Base-by-base conservation (phyloP, 2,329 filamentous ascomycete genomes). In the Cladosporium halotolerans region DNA sequence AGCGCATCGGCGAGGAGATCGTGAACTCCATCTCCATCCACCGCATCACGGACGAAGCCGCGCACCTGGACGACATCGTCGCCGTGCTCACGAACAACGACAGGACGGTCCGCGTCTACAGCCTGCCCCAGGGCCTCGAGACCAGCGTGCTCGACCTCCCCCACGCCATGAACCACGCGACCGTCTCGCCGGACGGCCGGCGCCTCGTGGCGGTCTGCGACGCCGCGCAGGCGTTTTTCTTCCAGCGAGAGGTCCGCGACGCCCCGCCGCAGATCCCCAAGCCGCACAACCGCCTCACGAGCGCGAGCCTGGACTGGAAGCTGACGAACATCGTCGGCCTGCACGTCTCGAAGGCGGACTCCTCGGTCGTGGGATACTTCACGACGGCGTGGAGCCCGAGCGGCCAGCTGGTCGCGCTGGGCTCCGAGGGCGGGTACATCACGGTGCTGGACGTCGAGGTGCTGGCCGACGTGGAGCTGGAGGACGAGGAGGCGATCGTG, bases 51-150 rank as follows among this genome's bases (percentile, higher is more conserved):
- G 76, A 81, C 60, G 81, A 85, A 62, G 65, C 66, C 38, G 64
- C 62, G 36, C 67, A 69, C 58, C 57, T 70, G 36, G 65, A 70
- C 54, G 77, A 79, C 56, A 69, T 85, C 13, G 79, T 91, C n/a
- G 87, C 84, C 48, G 79, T 88, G 43, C 73, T 96, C 63, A 83
- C 88, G 43, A 96, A 96, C 72, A 99, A 99, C 67, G 93, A 97
- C 72, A 86, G 84, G 67, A 89, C 88, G 1, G 87, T 97, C 53
- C 85, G 86, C 28, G 73, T 96, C n/a, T 89, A 95, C 66, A 86
- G 85, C 45, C 75, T 97, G 16, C 76, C 80, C 28, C 81, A 85
- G 49, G 80, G 83, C 11, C 77, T 86, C 55, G 76, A 86, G 34
- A 72, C 95, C 18, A 83, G 88, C 52, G 79, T 84, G 41, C 74